Evolutionary conservation across 805 yeast genomes (phyloP).

Genomic region (Starmerella vaccinii): DNA sequence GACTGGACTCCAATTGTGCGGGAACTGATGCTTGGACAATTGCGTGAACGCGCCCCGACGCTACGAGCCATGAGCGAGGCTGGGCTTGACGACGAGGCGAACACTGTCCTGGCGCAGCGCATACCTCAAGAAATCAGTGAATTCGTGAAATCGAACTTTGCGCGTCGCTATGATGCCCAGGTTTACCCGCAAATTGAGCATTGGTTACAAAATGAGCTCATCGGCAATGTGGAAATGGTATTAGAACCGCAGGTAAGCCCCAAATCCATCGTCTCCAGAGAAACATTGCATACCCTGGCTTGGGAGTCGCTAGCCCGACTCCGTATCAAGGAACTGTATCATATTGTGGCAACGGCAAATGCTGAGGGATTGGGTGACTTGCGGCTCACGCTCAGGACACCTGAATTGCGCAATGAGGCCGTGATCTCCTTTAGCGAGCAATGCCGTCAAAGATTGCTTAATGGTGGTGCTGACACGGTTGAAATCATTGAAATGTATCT

Average conservation of each 20-base stretch:
- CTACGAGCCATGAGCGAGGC: constrained; percentile 9
- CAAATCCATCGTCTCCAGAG: constrained; percentile 1
- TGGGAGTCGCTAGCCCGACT: constrained; percentile 29
- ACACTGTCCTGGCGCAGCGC: constrained; percentile 18
- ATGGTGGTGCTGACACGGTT: constrained; percentile 71
- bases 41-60: not conserved
- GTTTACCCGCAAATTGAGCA: not conserved
- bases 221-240: not conserved
- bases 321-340: constrained; percentile 49
- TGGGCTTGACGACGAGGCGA: constrained; percentile 24
- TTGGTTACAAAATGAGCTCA: constrained; percentile 9
- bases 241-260: constrained; percentile 2
- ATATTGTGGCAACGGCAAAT: constrained; percentile 48
- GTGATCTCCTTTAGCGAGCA: constrained; percentile 41
- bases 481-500: constrained; percentile 62
- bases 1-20: constrained; percentile 10
- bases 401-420: constrained; percentile 42
- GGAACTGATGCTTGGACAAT: constrained; percentile 1
- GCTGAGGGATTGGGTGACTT: constrained; percentile 48
- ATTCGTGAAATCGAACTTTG: constrained; percentile 13
- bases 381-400: constrained; percentile 40
- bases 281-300: constrained; percentile 5
- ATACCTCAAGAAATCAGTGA: constrained; percentile 18
- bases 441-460: constrained; percentile 45
- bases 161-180: constrained; percentile 12